Conservation (phyloP, 345 rosid species). For the Salix exigua region DNA sequence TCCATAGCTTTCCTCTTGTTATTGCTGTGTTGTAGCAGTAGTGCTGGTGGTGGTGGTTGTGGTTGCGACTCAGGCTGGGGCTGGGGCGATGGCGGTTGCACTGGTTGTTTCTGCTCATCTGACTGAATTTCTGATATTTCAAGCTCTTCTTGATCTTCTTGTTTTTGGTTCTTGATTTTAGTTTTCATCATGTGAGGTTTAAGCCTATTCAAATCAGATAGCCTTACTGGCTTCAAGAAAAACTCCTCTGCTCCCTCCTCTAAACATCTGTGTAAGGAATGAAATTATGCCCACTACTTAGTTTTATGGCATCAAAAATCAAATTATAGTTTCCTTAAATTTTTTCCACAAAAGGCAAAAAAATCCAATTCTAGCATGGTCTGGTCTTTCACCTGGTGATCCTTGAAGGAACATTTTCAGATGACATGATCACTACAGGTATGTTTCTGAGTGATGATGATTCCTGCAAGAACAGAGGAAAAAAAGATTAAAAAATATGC, state of each 20-base stretch:
- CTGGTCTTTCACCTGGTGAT: slow-evolving; percentile 44
- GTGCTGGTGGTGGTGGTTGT: not conserved
- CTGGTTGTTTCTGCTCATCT: not conserved
- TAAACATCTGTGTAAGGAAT: slow-evolving; percentile 42
- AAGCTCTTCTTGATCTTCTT: slow-evolving; percentile 9
- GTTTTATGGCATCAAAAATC: not conserved
- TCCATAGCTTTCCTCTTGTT: slow-evolving; percentile 59
- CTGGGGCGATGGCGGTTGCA: too few relatives aligned
- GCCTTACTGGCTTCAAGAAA: slow-evolving; percentile 56
- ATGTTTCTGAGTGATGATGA: slow-evolving; percentile 55
- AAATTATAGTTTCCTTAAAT: not conserved
- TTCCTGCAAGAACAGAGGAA: slow-evolving; percentile 36
- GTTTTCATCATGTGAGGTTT: slow-evolving; percentile 50
- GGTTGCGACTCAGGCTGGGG: not conserved
- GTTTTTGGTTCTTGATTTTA: slow-evolving; percentile 28
- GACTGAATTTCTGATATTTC: slow-evolving; percentile 18
- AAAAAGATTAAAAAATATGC: not conserved
- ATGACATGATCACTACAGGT: slow-evolving; percentile 77
- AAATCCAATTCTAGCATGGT: not conserved
- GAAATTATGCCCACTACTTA: not conserved
- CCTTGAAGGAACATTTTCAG: slow-evolving; percentile 72
- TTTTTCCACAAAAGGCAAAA: not conserved
- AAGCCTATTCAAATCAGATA: slow-evolving; percentile 53
- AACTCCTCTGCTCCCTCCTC: slow-evolving; percentile 79
- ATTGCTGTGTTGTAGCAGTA: slow-evolving; percentile 14